Conservation (phyloP, 2,329 filamentous ascomycete genomes). For the Penicillium aurantiogriseum region DNA sequence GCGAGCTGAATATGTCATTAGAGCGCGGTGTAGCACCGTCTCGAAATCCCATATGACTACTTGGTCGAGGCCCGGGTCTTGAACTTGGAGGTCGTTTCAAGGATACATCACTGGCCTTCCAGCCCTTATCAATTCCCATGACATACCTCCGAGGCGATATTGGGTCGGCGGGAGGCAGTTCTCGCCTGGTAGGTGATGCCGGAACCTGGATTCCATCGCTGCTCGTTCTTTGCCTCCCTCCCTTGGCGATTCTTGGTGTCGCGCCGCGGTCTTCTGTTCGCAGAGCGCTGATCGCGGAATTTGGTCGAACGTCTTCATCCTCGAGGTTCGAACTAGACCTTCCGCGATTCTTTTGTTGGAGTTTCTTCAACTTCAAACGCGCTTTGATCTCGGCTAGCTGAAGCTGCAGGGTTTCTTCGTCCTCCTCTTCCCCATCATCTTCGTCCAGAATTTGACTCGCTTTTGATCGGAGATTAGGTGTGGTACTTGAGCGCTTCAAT, state of each 20-base stretch:
- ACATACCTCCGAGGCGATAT: slow-evolving; percentile 76
- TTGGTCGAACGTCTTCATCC: slow-evolving; percentile 25
- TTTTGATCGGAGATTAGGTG: slow-evolving; percentile 39
- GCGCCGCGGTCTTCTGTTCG: slow-evolving; percentile 18
- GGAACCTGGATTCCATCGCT: slow-evolving; percentile 66
- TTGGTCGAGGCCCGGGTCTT: slow-evolving; percentile 29
- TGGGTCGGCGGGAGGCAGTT: slow-evolving; percentile 50
- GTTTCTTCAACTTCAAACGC: slow-evolving; percentile 78
- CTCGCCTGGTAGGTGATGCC: slow-evolving; percentile 63
- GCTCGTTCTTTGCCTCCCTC: slow-evolving; percentile 16
- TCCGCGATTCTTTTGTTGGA: slow-evolving; percentile 59
- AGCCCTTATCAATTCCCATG: slow-evolving; percentile 85
- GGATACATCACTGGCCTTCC: slow-evolving; percentile 77
- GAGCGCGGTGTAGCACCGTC: slow-evolving; percentile 27
- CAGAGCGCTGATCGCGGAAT: slow-evolving; percentile 27
- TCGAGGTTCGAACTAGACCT: slow-evolving; percentile 24
- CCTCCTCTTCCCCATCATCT: slow-evolving; percentile 65
- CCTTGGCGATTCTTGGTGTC: slow-evolving; percentile 16
- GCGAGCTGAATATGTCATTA: slow-evolving; percentile 22
- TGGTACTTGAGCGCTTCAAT: slow-evolving; percentile 51
- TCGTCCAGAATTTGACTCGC: slow-evolving; percentile 34
- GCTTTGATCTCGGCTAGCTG: slow-evolving; percentile 87
- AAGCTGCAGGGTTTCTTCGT: slow-evolving; percentile 85
- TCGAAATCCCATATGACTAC: slow-evolving; percentile 30
- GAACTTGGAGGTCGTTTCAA: slow-evolving; percentile 64